Evolutionary conservation across 805 yeast genomes (phyloP), one percentile per base, ranked within the genome.

Genomic region (Pichia manshurica): DNA sequence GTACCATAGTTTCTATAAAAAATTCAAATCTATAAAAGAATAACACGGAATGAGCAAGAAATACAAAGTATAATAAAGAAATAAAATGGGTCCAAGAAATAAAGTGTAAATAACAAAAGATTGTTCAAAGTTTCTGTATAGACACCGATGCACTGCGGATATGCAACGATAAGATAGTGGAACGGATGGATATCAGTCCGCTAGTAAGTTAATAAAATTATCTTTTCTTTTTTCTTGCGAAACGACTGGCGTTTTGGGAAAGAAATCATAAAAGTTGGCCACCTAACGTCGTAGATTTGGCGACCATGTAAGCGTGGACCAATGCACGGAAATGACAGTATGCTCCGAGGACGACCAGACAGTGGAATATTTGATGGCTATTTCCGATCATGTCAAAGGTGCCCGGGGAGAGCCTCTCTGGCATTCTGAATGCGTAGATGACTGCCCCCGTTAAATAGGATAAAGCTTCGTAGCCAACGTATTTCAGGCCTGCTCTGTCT

Each of bases 331-430:
- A 78, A 65, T 89, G 96, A 48, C 83, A 83, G 47, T 67, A 69
- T 0, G 95, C 85, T 13, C 95, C 95, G 12, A 81, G 54, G 0
- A 87, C 89, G 7, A 87, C 95, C 56, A 84, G 63, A 9, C 84
- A 64, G 62, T 87, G 96, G 60, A 88, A 87, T 9, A 88, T 73
- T 60, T 88, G 96, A 62, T 88, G 96, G 6, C 95, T 84, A 54
- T 85, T 84, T 1, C 95, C 95, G 64, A 78, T 73, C 10, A 78
- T 57, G 55, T 87, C 96, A 60, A 74, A 85, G 19, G 35, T 62
- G 0, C 89, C 89, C 0, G 87, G 87, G 5, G 54, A 55, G 37
- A 71, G 68, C 42, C 84, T 70, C 60, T 89, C 97, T 0, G 97
- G 97, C 31, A 85, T 63, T 50, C 96, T 71, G 21, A 73, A 62